These are phyloP conservation scores for Papilionanthe hybrid DNA, from an alignment of 116 monocot genomes.

Conservation along the genomic window DNA sequence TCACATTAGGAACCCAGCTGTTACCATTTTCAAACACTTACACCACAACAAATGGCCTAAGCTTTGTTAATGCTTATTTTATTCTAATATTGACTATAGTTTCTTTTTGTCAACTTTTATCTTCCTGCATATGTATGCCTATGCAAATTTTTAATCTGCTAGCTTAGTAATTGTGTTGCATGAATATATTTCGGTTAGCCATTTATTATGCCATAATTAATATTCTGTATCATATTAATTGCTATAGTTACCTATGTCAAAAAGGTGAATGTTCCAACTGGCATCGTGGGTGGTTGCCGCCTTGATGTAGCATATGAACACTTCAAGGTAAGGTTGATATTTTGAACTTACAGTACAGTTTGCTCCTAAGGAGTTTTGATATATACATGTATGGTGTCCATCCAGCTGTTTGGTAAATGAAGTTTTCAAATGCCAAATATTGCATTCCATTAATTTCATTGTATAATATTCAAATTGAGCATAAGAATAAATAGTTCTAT, in stretches of 20 bases:
- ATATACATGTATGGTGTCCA: neutral
- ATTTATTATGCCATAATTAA: neutral
- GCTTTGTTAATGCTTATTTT: neutral
- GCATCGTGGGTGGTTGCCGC: constrained; percentile 92
- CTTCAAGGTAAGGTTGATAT: constrained; percentile 59
- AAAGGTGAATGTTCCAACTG: constrained; percentile 69
- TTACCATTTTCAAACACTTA: neutral
- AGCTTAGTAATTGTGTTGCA: neutral
- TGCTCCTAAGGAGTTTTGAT: neutral
- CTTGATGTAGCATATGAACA: constrained; percentile 92
- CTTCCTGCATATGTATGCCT: neutral
- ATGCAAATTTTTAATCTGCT: constrained; percentile 2
- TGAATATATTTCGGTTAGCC: neutral
- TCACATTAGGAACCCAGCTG: neutral
- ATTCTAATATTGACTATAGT: neutral
- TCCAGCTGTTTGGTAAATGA: neutral
- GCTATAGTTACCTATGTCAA: constrained; percentile 73
- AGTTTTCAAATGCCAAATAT: neutral
- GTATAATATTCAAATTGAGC: neutral
- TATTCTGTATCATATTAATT: constrained; percentile 12
- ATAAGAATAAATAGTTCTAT: neutral
- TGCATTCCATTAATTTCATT: neutral
- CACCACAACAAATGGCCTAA: neutral
- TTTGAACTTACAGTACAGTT: neutral
- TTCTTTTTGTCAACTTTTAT: neutral